phyloP scores from a whole-genome alignment of 2,329 filamentous ascomycete species.

The Ramularia endophylla region DNA sequence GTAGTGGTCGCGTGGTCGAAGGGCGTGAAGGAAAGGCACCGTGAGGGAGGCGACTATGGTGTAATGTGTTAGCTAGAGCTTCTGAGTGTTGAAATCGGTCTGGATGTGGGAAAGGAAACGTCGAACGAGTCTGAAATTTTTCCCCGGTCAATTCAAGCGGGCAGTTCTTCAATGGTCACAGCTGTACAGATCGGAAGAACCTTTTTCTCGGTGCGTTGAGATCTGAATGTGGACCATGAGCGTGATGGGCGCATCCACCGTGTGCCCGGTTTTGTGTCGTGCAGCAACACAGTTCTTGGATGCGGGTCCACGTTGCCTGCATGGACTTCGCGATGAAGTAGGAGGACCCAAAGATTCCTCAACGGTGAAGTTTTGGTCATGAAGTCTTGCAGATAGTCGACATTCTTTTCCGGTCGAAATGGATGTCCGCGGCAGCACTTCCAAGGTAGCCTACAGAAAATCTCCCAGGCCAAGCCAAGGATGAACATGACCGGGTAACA shows the following conservation, averaged over 20 bases:
- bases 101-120: conserved; percentile 23
- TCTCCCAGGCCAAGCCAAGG: conserved; percentile 8
- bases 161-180: too few species aligned
- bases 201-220: too few species aligned
- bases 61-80: conserved; percentile 2
- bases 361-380: conserved; percentile 5
- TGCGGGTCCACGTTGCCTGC: too few species aligned
- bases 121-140: too few species aligned
- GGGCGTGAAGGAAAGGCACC: conserved; percentile 72
- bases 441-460: conserved; percentile 13
- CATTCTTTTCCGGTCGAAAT: not conserved
- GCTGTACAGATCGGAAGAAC: too few species aligned
- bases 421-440: not conserved
- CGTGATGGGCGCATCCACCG: not conserved
- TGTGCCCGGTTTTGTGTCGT: too few species aligned
- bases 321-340: conserved; percentile 11
- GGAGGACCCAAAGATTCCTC: conserved; percentile 10
- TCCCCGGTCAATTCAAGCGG: too few species aligned
- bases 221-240: too few species aligned
- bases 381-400: too few species aligned
- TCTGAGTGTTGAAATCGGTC: conserved; percentile 8
- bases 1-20: conserved; percentile 80
- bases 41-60: conserved; percentile 62
- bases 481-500: conserved; percentile 11
- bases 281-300: too few species aligned